These are phyloP conservation scores for Eragrostis tef DNA, from an alignment of 202 grass and related monocot species.

Conservation along the genomic window DNA sequence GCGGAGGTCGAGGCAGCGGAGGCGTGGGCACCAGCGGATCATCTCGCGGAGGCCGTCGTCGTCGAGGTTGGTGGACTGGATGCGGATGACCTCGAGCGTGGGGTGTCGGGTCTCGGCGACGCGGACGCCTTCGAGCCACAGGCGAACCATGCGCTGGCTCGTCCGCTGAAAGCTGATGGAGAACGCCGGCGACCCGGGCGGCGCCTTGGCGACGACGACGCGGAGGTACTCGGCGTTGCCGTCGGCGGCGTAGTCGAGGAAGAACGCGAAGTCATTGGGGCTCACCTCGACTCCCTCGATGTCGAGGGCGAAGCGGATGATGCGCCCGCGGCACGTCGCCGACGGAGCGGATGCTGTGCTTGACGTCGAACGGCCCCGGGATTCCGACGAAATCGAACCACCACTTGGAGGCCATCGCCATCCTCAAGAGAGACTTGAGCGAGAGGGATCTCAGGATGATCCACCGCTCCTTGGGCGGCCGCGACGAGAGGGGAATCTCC, in stretches of 20 bases:
- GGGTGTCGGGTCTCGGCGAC: conserved; percentile 3
- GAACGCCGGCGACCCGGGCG: neutral
- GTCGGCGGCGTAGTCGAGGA: conserved; percentile 45
- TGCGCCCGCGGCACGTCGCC: neutral
- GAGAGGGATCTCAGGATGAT: conserved; percentile 27
- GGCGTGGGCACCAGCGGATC: conserved; percentile 20
- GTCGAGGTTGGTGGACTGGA: neutral
- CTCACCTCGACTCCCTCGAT: neutral
- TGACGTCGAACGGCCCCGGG: neutral
- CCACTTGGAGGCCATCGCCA: neutral
- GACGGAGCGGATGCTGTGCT: neutral
- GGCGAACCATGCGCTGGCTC: conserved; percentile 34
- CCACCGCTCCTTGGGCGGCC: too few relatives aligned
- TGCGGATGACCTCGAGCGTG: conserved; percentile 48
- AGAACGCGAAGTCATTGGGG: neutral
- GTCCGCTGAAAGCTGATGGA: conserved; percentile 37
- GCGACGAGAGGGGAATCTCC: too few relatives aligned
- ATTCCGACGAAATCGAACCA: conserved; percentile 23
- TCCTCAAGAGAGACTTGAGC: conserved; percentile 1
- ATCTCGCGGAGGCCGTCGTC: neutral
- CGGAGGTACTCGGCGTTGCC: conserved; percentile 58
- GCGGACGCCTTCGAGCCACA: conserved; percentile 36
- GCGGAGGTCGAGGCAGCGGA: conserved; percentile 49
- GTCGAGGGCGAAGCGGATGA: neutral
- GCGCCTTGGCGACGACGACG: conserved; percentile 25